These are phyloP conservation scores for Acanthamoeba royreba DNA, from an alignment of 208 protist genomes.

Conservation along the genomic window DNA sequence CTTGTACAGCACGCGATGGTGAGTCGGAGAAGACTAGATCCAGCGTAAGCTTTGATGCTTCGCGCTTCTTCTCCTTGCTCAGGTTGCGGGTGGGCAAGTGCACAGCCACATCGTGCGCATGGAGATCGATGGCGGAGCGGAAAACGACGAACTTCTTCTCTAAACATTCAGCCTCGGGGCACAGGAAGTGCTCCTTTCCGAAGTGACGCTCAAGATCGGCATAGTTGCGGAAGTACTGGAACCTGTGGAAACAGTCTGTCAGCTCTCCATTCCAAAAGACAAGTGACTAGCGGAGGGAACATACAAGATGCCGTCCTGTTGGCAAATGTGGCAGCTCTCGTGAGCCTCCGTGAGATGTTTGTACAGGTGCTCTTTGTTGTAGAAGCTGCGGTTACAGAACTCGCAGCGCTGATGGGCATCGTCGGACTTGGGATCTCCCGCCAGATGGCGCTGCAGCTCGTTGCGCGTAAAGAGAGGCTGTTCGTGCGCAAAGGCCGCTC, in stretches of 20 bases:
- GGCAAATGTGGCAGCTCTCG: conserved; percentile 14
- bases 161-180: background rate
- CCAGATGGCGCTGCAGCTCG: background rate
- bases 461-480: background rate
- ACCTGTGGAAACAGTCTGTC: no score
- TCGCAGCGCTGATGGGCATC: background rate
- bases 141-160: conserved; percentile 42
- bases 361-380: conserved; percentile 20
- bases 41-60: background rate
- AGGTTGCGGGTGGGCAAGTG: background rate
- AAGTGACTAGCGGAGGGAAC: background rate
- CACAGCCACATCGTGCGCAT: background rate
- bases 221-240: conserved; percentile 19
- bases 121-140: background rate
- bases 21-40: background rate
- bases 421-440: background rate
- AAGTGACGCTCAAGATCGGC: background rate
- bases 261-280: no score
- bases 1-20: background rate
- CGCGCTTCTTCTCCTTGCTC: background rate
- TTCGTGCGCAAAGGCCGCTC: background rate
- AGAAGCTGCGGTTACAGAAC: background rate
- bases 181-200: background rate
- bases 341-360: background rate
- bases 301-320: background rate